Percentiles rank a stretch among this genome's conserved stretches.
phyloP scores from a whole-genome alignment of 2,329 filamentous ascomycete genomes.

The Lecanicillium sp. region DNA sequence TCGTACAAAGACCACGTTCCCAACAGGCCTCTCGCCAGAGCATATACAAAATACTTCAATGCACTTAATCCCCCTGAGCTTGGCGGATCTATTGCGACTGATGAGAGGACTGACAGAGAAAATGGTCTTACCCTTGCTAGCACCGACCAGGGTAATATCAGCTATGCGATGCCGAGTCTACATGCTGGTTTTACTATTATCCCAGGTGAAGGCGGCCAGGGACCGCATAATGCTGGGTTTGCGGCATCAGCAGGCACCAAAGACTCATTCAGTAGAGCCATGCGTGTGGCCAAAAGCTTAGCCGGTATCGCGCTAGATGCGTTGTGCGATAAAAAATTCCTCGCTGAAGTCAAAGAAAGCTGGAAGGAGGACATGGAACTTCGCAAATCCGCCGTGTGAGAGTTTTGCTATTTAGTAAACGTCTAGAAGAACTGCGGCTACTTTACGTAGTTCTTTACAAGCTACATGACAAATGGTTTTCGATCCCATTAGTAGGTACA shows the following conservation, averaged over 20 bases:
- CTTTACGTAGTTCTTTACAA: no score
- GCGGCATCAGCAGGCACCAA: conserved; percentile 39
- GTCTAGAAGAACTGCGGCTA: no score
- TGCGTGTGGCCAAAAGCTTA: conserved; percentile 38
- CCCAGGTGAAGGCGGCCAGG: conserved; percentile 24
- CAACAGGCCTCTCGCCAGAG: conserved; percentile 37
- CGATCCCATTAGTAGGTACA: no score
- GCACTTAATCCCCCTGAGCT: conserved; percentile 20
- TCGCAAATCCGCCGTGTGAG: no score
- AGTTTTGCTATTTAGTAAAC: no score
- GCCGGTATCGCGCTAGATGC: conserved; percentile 40
- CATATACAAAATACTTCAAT: conserved; percentile 38
- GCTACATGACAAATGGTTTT: no score
- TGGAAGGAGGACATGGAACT: conserved; percentile 7
- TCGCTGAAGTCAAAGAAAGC: conserved; percentile 28
- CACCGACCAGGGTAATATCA: conserved; percentile 52
- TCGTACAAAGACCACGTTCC: conserved; percentile 48
- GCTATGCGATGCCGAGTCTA: conserved; percentile 47
- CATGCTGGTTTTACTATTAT: conserved; percentile 41
- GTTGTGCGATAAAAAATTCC: conserved; percentile 29
- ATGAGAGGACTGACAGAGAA: conserved; percentile 31
- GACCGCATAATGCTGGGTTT: conserved; percentile 46
- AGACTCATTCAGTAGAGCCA: conserved; percentile 34
- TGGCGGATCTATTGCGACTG: conserved; percentile 18
- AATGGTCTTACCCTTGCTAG: conserved; percentile 39